Conservation (phyloP, 202 grass and related monocot species). For the Bolboschoenoplectus hybrid region DNA sequence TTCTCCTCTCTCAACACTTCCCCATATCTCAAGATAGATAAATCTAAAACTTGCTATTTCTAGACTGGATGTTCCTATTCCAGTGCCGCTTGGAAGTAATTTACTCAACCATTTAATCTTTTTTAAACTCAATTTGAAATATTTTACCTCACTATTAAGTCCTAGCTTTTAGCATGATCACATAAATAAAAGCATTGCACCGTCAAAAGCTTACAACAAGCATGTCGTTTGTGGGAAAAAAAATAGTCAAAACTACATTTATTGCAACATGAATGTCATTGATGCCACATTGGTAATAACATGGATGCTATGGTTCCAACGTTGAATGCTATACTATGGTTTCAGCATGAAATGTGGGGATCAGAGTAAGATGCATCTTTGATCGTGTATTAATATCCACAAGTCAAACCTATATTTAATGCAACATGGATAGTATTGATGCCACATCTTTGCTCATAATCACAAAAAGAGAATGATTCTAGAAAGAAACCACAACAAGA, state of each 20-base stretch:
- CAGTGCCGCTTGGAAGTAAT: not conserved
- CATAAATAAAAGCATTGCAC: not conserved
- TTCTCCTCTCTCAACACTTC: not conserved
- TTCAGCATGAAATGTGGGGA: not conserved
- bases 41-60: constrained; percentile 6
- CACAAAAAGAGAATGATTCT: not conserved
- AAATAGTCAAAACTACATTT: not conserved
- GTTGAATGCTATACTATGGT: not conserved
- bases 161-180: not conserved
- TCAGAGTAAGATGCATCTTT: not conserved
- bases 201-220: not conserved
- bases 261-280: not conserved
- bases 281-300: not conserved
- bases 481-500: not conserved
- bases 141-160: not conserved
- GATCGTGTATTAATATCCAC: too few species aligned
- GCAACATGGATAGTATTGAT: not conserved
- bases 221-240: not conserved
- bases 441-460: not conserved
- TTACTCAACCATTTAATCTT: not conserved
- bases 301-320: not conserved
- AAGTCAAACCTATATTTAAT: too few species aligned
- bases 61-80: not conserved
- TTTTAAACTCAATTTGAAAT: too few species aligned
- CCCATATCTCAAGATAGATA: not conserved